These are phyloP conservation scores for Auriculariales sp. DNA, from an alignment of 768 basidiomycete genomes.

Conservation along the genomic window DNA sequence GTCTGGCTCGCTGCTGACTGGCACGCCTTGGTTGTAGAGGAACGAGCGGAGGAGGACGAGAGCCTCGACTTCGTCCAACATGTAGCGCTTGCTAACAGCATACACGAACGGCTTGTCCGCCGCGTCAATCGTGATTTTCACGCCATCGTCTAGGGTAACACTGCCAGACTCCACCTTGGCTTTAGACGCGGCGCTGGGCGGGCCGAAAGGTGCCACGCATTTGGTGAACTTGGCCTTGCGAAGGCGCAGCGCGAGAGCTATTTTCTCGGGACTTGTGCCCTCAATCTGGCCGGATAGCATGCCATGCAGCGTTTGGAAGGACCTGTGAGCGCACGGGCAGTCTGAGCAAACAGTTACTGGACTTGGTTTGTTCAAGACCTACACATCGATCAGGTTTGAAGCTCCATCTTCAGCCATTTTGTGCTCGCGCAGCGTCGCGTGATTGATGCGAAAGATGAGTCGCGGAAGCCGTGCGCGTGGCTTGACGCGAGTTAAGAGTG, in stretches of 20 bases:
- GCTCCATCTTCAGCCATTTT: not conserved
- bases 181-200: slow-evolving; percentile 51
- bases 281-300: slow-evolving; percentile 45
- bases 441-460: no score
- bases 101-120: slow-evolving; percentile 55
- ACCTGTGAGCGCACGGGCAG: slow-evolving; percentile 22
- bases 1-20: slow-evolving; percentile 31
- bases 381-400: not conserved
- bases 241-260: slow-evolving; percentile 40
- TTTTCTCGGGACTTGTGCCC: slow-evolving; percentile 40
- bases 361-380: not conserved
- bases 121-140: slow-evolving; percentile 46
- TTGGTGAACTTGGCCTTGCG: slow-evolving; percentile 44
- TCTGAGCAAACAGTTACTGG: not conserved
- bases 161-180: slow-evolving; percentile 52
- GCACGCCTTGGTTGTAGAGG: slow-evolving; percentile 62
- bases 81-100: slow-evolving; percentile 57
- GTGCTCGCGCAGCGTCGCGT: no score
- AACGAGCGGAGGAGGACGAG: slow-evolving; percentile 62
- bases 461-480: no score
- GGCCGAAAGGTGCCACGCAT: slow-evolving; percentile 50
- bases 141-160: slow-evolving; percentile 53
- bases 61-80: slow-evolving; percentile 72
- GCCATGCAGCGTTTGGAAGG: slow-evolving; percentile 49
- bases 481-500: no score